These are phyloP conservation scores for Chenopodium formosanum DNA, from an alignment of 148 eudicot species.

Conservation along the genomic window DNA sequence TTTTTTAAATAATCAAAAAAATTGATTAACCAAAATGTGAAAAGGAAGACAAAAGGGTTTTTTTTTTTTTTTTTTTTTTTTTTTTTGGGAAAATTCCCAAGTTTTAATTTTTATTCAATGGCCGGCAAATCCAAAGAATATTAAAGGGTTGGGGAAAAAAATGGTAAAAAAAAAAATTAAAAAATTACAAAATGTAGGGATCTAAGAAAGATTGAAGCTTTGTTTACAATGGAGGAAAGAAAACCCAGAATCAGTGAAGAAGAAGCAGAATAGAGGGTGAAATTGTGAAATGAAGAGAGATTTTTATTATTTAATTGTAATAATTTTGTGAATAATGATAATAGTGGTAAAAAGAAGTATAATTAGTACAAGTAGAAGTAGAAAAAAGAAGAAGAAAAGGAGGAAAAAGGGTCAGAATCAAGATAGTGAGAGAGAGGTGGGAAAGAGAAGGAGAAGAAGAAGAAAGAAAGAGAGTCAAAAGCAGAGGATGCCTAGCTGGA, in stretches of 20 bases:
- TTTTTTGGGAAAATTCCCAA: not conserved
- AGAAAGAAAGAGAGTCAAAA: not conserved
- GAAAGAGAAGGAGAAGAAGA: no score
- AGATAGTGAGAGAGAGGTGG: no score
- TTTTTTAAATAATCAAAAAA: not conserved
- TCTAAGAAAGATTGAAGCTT: constrained; percentile 5
- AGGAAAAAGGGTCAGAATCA: not conserved
- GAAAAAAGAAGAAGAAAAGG: not conserved
- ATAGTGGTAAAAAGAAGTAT: not conserved
- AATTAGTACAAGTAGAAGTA: not conserved
- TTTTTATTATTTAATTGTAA: not conserved
- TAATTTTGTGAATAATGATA: not conserved
- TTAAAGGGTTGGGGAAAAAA: not conserved
- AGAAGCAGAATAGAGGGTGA: constrained; percentile 8
- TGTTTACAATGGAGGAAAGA: constrained; percentile 17
- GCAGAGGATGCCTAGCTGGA: not conserved
- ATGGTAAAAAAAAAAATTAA: not conserved
- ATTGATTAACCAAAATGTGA: constrained; percentile 22
- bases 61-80: not conserved
- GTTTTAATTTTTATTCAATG: not conserved
- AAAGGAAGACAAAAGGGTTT: constrained; percentile 17
- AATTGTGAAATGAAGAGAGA: not conserved
- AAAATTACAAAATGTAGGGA: not conserved
- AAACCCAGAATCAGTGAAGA: constrained; percentile 5
- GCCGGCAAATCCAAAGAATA: not conserved